Percentiles rank a stretch among this genome's conserved stretches.
Evolutionary conservation across 2,329 filamentous ascomycete species (phyloP).

Genomic region (Fusarium neocosmosporiellum): DNA sequence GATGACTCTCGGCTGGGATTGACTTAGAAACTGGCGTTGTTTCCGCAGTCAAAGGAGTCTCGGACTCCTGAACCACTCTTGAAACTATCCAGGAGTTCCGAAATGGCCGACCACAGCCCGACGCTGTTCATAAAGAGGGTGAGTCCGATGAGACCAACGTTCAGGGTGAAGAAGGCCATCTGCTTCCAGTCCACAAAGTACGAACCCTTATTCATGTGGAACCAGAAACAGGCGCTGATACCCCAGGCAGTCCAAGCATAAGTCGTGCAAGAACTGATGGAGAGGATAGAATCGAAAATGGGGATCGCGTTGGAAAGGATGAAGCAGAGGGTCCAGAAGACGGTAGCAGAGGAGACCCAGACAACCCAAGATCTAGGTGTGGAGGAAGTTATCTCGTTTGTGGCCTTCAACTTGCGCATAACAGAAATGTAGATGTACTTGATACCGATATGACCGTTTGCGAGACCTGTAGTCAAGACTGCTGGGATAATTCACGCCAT

Average conservation of each 20-base stretch:
- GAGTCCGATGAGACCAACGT: slow-evolving; percentile 12
- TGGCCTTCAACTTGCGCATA: not conserved
- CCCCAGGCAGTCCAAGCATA: slow-evolving; percentile 32
- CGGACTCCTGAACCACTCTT: not conserved
- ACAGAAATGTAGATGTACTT: slow-evolving; percentile 22
- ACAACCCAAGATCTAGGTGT: slow-evolving; percentile 26
- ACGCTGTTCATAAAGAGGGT: slow-evolving; percentile 27
- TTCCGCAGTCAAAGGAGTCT: slow-evolving; percentile 1
- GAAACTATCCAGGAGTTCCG: slow-evolving; percentile 4
- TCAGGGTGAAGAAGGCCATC: slow-evolving; percentile 27
- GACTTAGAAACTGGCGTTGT: not conserved
- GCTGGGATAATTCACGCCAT: slow-evolving; percentile 29
- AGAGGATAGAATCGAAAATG: slow-evolving; percentile 34
- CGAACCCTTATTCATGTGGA: slow-evolving; percentile 22
- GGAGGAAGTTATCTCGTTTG: slow-evolving; percentile 1
- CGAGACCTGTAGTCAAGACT: slow-evolving; percentile 26
- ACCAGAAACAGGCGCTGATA: slow-evolving; percentile 27
- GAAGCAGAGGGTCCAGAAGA: slow-evolving; percentile 29
- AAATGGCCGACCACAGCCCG: slow-evolving; percentile 22
- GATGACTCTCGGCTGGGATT: not conserved
- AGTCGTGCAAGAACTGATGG: slow-evolving; percentile 26
- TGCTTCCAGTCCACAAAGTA: slow-evolving; percentile 22
- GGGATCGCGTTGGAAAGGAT: slow-evolving; percentile 36
- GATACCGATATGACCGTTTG: slow-evolving; percentile 30
- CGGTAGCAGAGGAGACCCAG: slow-evolving; percentile 28